phyloP scores from a whole-genome alignment of 164 flowering plant genomes.

The Warburgia ugandensis region DNA sequence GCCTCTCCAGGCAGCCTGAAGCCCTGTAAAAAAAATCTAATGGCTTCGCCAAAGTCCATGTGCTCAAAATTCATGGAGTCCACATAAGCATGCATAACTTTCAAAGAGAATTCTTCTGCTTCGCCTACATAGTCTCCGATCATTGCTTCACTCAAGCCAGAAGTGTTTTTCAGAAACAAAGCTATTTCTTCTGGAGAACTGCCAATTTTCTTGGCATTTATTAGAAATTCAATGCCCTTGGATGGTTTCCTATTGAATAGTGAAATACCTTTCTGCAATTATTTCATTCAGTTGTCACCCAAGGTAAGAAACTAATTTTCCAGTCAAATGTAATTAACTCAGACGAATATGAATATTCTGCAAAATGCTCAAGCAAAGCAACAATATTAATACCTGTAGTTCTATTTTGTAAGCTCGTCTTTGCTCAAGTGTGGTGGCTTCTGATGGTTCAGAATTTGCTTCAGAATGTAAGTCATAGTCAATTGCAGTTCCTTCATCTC shows the following conservation, averaged over 20 bases:
- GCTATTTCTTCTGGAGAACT: slow-evolving; percentile 86
- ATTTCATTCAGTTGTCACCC: too few relatives aligned
- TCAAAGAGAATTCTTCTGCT: slow-evolving; percentile 82
- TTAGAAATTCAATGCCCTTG: slow-evolving; percentile 90
- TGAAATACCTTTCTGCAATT: slow-evolving; percentile 88
- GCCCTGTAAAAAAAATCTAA: slow-evolving; percentile 85
- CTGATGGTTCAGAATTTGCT: slow-evolving; percentile 55
- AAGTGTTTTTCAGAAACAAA: slow-evolving; percentile 58
- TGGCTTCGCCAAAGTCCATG: slow-evolving; percentile 90
- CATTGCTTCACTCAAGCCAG: slow-evolving; percentile 72
- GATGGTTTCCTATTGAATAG: slow-evolving; percentile 92
- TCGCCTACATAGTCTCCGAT: slow-evolving; percentile 99
- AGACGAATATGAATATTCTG: too few relatives aligned
- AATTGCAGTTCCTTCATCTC: slow-evolving; percentile 57
- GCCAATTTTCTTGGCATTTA: slow-evolving; percentile 69
- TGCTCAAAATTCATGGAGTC: slow-evolving; percentile 81
- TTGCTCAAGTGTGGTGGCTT: slow-evolving; percentile 88
- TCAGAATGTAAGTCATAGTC: slow-evolving; percentile 79
- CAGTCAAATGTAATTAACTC: too few relatives aligned
- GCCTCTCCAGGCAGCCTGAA: slow-evolving; percentile 99
- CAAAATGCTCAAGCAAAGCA: background rate
- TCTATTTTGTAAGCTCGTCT: slow-evolving; percentile 90
- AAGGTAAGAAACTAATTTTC: too few relatives aligned
- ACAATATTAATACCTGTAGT: slow-evolving; percentile 65
- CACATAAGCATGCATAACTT: slow-evolving; percentile 99